Percentiles rank a stretch among this genome's conserved stretches.
phyloP scores from a whole-genome alignment of 345 rosid species.

The Eutrema yunnanense region DNA sequence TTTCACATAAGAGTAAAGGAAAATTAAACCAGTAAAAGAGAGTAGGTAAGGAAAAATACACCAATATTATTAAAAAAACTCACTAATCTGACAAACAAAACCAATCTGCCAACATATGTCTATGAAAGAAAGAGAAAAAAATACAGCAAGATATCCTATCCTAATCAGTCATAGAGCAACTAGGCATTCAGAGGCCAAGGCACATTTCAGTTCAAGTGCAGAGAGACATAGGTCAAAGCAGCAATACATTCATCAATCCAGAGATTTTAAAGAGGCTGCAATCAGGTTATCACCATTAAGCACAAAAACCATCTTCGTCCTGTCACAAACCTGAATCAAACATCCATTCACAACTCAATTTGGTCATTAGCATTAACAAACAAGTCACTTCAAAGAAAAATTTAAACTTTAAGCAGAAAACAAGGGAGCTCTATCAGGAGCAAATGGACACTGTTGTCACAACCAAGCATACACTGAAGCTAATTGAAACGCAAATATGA shows the following conservation, averaged over 20 bases:
- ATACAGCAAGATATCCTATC: constrained; percentile 38
- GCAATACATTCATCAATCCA: constrained; percentile 78
- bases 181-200: constrained; percentile 47
- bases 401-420: background rate
- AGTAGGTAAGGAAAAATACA: background rate
- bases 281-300: constrained; percentile 80
- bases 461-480: background rate
- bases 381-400: background rate
- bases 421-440: background rate
- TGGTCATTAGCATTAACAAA: constrained; percentile 44
- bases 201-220: constrained; percentile 55
- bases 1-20: background rate
- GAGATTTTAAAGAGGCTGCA: constrained; percentile 60
- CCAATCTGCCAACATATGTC: constrained; percentile 31
- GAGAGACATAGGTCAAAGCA: constrained; percentile 46
- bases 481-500: background rate
- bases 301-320: constrained; percentile 90
- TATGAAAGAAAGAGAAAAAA: constrained; percentile 6
- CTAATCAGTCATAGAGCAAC: constrained; percentile 45
- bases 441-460: background rate
- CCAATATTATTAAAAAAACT: constrained; percentile 17
- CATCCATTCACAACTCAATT: constrained; percentile 64
- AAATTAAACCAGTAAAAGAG: background rate
- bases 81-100: constrained; percentile 26
- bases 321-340: constrained; percentile 94